Percentiles rank a stretch among this genome's conserved stretches.
These are phyloP conservation scores for Apiospora hydei DNA, from an alignment of 2,329 filamentous ascomycete genomes.

Conservation along the genomic window DNA sequence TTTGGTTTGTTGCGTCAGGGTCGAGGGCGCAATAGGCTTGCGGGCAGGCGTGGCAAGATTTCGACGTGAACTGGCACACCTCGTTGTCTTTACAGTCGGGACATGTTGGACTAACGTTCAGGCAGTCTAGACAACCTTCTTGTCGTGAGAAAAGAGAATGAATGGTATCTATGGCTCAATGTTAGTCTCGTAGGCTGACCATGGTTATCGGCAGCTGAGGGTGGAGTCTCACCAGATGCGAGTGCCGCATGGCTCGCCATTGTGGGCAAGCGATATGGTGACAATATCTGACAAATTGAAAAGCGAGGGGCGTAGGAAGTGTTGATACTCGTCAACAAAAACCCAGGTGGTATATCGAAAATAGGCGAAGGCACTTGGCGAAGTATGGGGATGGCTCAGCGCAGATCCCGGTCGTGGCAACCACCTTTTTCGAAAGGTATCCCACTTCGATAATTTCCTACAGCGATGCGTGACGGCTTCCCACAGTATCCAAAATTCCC, in stretches of 20 bases:
- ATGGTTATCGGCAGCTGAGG: background rate
- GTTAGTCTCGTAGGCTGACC: slow-evolving; percentile 1
- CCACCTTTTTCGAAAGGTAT: background rate
- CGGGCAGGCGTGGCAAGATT: slow-evolving; percentile 55
- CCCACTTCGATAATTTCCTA: background rate
- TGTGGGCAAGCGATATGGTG: background rate
- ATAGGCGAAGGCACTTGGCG: slow-evolving; percentile 8
- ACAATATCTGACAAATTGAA: background rate
- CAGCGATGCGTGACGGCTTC: background rate
- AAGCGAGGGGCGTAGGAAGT: slow-evolving; percentile 4
- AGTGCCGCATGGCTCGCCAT: slow-evolving; percentile 26
- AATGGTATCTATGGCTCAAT: background rate
- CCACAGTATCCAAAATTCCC: background rate
- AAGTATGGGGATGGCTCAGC: background rate
- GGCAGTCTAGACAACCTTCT: slow-evolving; percentile 16
- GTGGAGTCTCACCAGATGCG: slow-evolving; percentile 26
- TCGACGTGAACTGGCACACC: slow-evolving; percentile 53
- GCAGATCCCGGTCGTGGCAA: slow-evolving; percentile 14
- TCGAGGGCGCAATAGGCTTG: slow-evolving; percentile 54
- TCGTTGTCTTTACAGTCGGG: slow-evolving; percentile 37
- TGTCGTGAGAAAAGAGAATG: slow-evolving; percentile 2
- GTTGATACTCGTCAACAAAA: background rate
- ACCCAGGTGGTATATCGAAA: background rate
- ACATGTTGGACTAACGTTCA: slow-evolving; percentile 18
- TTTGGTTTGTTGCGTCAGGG: slow-evolving; percentile 27